These are phyloP conservation scores for Psilocybe azurescens DNA, from an alignment of 768 basidiomycete species.

Conservation along the genomic window DNA sequence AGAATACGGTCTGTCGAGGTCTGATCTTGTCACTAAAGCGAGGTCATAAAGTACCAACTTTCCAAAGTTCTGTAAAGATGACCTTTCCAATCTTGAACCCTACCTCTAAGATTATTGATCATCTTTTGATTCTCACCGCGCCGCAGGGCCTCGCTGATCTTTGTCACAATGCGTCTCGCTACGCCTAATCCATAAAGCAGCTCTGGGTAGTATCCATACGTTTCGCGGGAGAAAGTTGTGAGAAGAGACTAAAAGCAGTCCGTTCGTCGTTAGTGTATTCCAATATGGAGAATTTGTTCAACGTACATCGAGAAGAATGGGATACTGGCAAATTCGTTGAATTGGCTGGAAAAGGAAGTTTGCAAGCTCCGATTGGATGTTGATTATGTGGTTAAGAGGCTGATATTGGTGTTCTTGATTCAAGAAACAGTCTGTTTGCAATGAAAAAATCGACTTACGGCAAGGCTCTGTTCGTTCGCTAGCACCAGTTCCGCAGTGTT, in stretches of 20 bases:
- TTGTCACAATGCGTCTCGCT: not conserved
- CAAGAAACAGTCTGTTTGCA: not conserved
- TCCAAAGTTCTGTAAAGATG: not conserved
- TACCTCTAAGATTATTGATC: not conserved
- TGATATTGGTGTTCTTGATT: not conserved
- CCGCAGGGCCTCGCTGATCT: not conserved
- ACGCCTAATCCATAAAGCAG: not conserved
- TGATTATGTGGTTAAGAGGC: not conserved
- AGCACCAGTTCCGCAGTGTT: not conserved
- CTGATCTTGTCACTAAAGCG: not conserved
- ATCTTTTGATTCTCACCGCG: not conserved
- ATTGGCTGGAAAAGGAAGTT: not conserved
- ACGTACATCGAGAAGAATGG: not conserved
- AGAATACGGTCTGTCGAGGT: not conserved
- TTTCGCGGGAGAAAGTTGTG: not conserved
- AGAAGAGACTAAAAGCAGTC: not conserved
- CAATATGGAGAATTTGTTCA: too few relatives aligned
- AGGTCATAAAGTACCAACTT: not conserved
- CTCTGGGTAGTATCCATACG: not conserved
- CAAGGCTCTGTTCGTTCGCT: not conserved
- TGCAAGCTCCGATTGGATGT: not conserved
- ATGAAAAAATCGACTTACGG: not conserved
- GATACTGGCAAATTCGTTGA: conserved; percentile 2
- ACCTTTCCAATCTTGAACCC: not conserved
- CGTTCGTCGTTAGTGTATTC: not conserved